A percentile compares a stretch with the other conserved stretches of the same genome.
Evolutionary conservation across 2,329 filamentous ascomycete genomes (phyloP).

Genomic region (Trichophyton benhamiae): DNA sequence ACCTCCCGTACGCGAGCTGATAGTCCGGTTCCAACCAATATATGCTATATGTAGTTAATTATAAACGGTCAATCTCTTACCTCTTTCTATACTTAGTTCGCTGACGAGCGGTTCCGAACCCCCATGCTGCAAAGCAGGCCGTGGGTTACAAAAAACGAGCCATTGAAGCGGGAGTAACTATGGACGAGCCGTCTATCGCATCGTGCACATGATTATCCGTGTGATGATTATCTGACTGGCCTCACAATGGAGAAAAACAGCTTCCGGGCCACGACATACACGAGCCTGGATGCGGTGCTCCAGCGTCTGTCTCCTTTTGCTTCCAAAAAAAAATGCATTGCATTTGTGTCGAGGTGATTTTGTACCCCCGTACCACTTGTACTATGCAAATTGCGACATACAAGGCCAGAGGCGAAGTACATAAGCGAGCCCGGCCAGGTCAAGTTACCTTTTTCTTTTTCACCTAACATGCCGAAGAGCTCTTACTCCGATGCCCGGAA

Average conservation of each 20-base stretch:
- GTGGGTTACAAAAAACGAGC: no score
- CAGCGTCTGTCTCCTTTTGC: neutral
- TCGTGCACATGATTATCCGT: neutral
- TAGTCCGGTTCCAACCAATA: neutral
- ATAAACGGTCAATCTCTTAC: no score
- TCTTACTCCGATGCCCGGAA: neutral
- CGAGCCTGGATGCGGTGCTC: neutral
- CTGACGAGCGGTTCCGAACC: neutral
- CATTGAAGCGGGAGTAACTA: neutral
- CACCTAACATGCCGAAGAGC: neutral
- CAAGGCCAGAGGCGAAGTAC: neutral
- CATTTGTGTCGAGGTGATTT: neutral
- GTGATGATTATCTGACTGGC: neutral
- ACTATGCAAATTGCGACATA: neutral
- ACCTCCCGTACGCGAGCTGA: no score
- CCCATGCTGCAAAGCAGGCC: neutral
- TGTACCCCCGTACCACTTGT: neutral
- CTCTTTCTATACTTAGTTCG: no score
- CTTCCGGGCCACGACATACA: neutral
- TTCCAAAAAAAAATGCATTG: neutral
- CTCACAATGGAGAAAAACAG: no score
- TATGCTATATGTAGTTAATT: neutral
- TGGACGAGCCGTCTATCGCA: neutral
- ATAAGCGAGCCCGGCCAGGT: neutral
- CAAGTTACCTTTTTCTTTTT: neutral